Evolutionary conservation across 306 rosid genomes (phyloP).

Genomic region (Quercus variabilis): DNA sequence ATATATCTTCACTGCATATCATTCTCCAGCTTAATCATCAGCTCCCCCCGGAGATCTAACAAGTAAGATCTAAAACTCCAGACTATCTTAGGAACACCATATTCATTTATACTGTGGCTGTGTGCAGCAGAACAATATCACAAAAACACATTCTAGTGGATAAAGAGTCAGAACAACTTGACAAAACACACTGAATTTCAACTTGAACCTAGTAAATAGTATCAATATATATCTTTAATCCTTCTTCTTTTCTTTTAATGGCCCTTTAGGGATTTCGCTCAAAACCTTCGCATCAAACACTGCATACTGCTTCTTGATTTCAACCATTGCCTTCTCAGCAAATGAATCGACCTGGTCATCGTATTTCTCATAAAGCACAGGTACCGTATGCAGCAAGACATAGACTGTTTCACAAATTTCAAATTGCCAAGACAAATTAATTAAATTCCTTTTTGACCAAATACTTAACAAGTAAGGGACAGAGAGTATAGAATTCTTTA

Average conservation of each 20-base stretch:
- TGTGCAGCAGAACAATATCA: conserved; percentile 12
- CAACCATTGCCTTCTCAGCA: conserved; percentile 39
- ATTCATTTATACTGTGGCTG: conserved; percentile 18
- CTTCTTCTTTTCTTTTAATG: conserved; percentile 51
- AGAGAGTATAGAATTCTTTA: conserved; percentile 21
- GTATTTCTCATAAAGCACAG: conserved; percentile 46
- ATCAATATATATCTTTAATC: conserved; percentile 25
- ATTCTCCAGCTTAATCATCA: not conserved
- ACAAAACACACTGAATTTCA: conserved; percentile 1
- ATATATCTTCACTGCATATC: not conserved
- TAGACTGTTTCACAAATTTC: conserved; percentile 28
- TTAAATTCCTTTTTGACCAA: not conserved
- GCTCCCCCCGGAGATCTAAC: not conserved
- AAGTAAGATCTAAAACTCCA: not conserved
- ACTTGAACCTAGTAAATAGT: conserved; percentile 1
- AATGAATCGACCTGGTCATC: conserved; percentile 41
- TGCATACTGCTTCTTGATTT: conserved; percentile 49
- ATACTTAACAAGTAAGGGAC: not conserved
- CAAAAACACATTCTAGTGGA: not conserved
- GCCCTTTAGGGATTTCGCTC: conserved; percentile 50
- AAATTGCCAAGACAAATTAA: not conserved
- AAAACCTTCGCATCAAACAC: conserved; percentile 46
- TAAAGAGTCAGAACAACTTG: not conserved
- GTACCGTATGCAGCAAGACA: conserved; percentile 42
- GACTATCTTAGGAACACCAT: not conserved